phyloP scores from a whole-genome alignment of 2,329 filamentous ascomycete genomes.

The Biscogniauxia marginata region DNA sequence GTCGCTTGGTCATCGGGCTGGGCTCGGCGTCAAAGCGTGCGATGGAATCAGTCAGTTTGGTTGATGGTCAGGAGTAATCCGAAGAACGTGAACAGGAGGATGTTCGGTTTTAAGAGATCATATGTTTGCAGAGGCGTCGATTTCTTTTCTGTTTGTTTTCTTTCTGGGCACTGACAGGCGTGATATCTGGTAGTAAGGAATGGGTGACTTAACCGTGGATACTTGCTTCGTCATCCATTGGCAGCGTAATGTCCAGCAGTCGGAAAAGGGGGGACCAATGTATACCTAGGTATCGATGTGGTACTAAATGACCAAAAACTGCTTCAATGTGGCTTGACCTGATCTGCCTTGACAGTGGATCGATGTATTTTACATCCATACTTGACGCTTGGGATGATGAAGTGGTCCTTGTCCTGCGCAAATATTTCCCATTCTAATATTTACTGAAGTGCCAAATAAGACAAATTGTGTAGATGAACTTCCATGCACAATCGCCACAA shows the following conservation, averaged over 20 bases:
- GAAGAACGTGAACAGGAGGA: background rate
- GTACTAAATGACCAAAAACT: background rate
- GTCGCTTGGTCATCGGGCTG: conserved; percentile 22
- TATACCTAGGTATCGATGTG: background rate
- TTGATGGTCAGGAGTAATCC: conserved; percentile 6
- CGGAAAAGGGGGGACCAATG: background rate
- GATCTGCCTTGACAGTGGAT: background rate
- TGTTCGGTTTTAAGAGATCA: background rate
- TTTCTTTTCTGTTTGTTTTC: background rate
- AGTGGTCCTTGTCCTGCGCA: no score
- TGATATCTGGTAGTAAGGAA: background rate
- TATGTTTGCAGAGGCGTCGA: background rate
- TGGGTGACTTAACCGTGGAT: background rate
- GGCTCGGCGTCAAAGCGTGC: conserved; percentile 26
- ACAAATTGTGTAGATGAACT: no score
- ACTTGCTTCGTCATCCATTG: background rate
- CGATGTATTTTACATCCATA: background rate
- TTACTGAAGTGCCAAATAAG: no score
- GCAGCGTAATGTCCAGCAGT: background rate
- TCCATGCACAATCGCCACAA: no score
- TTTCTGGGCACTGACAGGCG: background rate
- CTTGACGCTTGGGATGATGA: no score
- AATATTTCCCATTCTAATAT: no score
- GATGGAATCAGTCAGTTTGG: conserved; percentile 15
- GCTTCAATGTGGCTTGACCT: background rate